Conservation (phyloP, 441 rosid genomes). For the Flueggea neowawraea region DNA sequence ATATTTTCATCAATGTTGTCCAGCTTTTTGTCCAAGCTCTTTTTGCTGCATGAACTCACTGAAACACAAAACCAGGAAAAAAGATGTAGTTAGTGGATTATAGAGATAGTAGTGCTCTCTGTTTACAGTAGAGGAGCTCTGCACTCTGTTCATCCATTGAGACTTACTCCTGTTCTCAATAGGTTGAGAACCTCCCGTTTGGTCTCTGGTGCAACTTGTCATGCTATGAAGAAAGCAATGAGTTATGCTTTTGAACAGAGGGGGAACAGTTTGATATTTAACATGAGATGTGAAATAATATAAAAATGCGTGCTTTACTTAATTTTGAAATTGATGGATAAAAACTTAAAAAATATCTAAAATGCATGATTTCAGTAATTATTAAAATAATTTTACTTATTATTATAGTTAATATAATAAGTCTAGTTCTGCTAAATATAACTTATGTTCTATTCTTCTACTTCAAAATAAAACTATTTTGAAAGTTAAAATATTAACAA, state of each 20-base stretch:
- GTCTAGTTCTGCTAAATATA: no score
- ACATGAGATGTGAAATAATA: slow-evolving; percentile 7
- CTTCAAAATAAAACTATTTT: no score
- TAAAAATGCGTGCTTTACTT: not conserved
- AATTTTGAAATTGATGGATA: no score
- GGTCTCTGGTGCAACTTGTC: slow-evolving; percentile 24
- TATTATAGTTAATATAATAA: no score
- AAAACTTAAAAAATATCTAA: no score
- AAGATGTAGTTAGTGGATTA: not conserved
- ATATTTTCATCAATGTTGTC: slow-evolving; percentile 81
- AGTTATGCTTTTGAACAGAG: not conserved
- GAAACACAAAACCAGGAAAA: slow-evolving; percentile 16
- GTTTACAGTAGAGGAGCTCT: not conserved
- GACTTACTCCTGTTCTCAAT: not conserved
- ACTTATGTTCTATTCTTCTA: no score
- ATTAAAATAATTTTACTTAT: no score
- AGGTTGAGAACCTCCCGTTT: not conserved
- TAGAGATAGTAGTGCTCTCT: not conserved
- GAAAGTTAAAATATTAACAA: no score
- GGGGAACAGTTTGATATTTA: slow-evolving; percentile 12
- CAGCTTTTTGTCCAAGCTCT: slow-evolving; percentile 42
- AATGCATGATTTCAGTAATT: no score
- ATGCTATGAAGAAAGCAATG: slow-evolving; percentile 14
- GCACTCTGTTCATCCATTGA: not conserved
- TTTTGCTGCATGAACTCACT: slow-evolving; percentile 57